Conservation (phyloP, 345 rosid genomes). For the Brassica nigra region DNA sequence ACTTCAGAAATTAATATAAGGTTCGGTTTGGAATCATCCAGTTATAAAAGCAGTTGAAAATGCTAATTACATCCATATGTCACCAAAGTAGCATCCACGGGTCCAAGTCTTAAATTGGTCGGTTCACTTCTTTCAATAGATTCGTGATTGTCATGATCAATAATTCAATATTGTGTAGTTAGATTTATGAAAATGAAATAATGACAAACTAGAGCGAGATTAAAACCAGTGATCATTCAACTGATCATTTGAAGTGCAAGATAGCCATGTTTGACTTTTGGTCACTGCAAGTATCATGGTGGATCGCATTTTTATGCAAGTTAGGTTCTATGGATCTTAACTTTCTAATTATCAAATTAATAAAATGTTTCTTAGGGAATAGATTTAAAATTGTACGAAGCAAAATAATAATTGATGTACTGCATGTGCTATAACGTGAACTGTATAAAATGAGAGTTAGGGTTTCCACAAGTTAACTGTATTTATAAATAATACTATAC, state of each 20-base stretch:
- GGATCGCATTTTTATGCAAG: conserved; percentile 12
- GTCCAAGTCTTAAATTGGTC: background rate
- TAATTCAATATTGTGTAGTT: background rate
- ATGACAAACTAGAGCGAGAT: background rate
- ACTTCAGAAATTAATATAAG: background rate
- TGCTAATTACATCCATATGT: background rate
- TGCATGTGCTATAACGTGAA: conserved; percentile 37
- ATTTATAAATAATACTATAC: conserved; percentile 6
- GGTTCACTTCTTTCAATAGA: background rate
- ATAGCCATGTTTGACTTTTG: conserved; percentile 7
- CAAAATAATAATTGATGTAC: background rate
- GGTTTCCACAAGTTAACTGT: conserved; percentile 29
- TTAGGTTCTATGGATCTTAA: conserved; percentile 12
- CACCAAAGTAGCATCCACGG: background rate
- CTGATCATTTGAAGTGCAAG: background rate
- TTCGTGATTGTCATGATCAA: background rate
- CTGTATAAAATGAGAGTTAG: conserved; percentile 17
- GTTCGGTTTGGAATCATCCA: background rate
- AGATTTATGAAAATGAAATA: background rate
- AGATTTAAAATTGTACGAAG: background rate
- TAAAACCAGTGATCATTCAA: background rate
- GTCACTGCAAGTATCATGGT: conserved; percentile 8
- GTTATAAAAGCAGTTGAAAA: background rate
- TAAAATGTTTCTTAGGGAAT: background rate
- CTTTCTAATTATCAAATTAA: background rate